Percentiles rank a stretch among this genome's conserved stretches.
Evolutionary conservation across 176 grass and related monocot genomes (phyloP).

Genomic region (Aegilops longissima): DNA sequence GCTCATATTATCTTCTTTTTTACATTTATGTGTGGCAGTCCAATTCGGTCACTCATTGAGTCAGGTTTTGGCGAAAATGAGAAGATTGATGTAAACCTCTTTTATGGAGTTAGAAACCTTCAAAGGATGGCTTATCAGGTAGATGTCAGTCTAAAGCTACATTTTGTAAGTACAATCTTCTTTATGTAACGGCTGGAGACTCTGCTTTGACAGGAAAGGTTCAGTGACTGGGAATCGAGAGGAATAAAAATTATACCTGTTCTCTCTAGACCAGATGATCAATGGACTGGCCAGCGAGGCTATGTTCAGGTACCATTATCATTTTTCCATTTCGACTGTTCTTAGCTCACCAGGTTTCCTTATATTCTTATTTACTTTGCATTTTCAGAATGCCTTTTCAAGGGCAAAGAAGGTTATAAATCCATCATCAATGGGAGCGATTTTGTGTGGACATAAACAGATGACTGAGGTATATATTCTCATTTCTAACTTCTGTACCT

Average conservation of each 20-base stretch:
- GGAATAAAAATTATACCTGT: constrained; percentile 81
- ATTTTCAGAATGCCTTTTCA: constrained; percentile 66
- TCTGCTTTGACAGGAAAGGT: constrained; percentile 55
- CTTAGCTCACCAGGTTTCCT: not conserved
- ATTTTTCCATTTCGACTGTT: not conserved
- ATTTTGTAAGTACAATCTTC: not conserved
- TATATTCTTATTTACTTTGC: constrained; percentile 13
- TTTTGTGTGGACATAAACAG: constrained; percentile 90
- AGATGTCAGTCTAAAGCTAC: not conserved
- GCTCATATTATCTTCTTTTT: constrained; percentile 3
- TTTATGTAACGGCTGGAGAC: not conserved
- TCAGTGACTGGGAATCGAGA: constrained; percentile 63
- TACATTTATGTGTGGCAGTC: constrained; percentile 30
- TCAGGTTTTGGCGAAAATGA: constrained; percentile 56
- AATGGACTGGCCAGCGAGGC: constrained; percentile 72
- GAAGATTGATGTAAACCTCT: constrained; percentile 57
- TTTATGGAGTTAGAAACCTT: constrained; percentile 87
- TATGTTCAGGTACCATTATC: constrained; percentile 69
- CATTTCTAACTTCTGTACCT: not conserved
- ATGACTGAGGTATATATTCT: constrained; percentile 83
- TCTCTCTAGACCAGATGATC: constrained; percentile 65
- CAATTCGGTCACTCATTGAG: constrained; percentile 77
- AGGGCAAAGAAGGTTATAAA: constrained; percentile 62
- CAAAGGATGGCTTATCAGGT: constrained; percentile 93
- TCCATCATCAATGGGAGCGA: constrained; percentile 58